Evolutionary conservation across 306 rosid species (phyloP).

Genomic region (Aeschynomene evenia): DNA sequence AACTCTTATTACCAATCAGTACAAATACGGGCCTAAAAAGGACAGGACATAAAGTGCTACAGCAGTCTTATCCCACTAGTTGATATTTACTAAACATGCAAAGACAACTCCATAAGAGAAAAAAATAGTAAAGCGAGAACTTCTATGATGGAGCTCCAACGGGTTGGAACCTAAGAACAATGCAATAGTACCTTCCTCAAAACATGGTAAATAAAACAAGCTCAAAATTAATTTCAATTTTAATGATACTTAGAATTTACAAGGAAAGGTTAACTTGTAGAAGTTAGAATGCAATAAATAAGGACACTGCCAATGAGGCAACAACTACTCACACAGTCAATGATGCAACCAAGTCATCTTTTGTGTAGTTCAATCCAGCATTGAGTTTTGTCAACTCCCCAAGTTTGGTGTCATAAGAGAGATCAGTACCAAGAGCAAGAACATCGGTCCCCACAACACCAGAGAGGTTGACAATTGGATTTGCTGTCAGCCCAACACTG

Average conservation of each 20-base stretch:
- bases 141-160: background rate
- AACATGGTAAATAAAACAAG: background rate
- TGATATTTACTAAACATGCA: background rate
- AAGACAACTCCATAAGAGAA: background rate
- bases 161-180: background rate
- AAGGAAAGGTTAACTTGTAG: background rate
- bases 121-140: background rate
- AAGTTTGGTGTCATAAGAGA: slow-evolving; percentile 66
- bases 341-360: slow-evolving; percentile 65
- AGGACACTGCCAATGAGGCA: background rate
- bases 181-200: background rate
- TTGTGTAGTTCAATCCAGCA: slow-evolving; percentile 66
- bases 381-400: slow-evolving; percentile 69
- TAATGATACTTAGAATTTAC: background rate
- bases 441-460: slow-evolving; percentile 70
- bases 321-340: slow-evolving; percentile 62
- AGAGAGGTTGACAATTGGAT: slow-evolving; percentile 77
- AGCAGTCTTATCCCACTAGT: background rate
- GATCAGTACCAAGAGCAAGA: slow-evolving; percentile 69
- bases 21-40: background rate
- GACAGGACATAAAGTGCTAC: background rate
- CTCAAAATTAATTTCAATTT: background rate
- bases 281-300: slow-evolving; percentile 1
- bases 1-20: slow-evolving; percentile 10
- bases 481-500: slow-evolving; percentile 81